Evolutionary conservation across 2,329 filamentous ascomycete genomes (phyloP).

Genomic region (Triangularia verruculosa): DNA sequence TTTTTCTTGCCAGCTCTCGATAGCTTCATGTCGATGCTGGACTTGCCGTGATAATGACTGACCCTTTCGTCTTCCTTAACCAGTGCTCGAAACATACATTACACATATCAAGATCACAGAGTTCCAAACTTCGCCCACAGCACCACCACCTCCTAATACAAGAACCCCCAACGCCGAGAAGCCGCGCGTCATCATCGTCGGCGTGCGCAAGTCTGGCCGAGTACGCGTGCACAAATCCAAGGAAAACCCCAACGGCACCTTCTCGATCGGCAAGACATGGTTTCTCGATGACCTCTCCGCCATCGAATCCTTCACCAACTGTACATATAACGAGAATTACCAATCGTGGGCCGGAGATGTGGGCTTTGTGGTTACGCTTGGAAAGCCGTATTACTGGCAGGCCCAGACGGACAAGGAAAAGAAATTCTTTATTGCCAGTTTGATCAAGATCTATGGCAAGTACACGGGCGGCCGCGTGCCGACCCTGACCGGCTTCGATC

Average conservation of each 20-base stretch:
- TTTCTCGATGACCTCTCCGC: constrained; percentile 83
- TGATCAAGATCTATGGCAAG: constrained; percentile 95
- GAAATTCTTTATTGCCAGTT: constrained; percentile 94
- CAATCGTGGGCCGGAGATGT: constrained; percentile 76
- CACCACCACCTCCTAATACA: constrained; percentile 79
- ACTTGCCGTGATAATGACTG: constrained; percentile 1
- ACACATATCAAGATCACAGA: constrained; percentile 92
- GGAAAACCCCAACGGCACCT: constrained; percentile 89
- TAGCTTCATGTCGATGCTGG: neutral
- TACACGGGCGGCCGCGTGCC: constrained; percentile 87
- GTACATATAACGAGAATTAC: constrained; percentile 54
- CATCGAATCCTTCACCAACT: constrained; percentile 76
- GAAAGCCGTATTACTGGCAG: constrained; percentile 97
- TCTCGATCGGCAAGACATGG: constrained; percentile 98
- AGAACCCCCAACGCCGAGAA: constrained; percentile 73
- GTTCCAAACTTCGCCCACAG: constrained; percentile 77
- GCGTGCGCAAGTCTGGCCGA: constrained; percentile 85
- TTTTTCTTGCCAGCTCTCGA: constrained; percentile 4
- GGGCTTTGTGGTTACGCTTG: constrained; percentile 84
- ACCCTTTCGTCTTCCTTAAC: constrained; percentile 1
- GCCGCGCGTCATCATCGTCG: constrained; percentile 84
- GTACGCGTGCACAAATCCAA: constrained; percentile 96
- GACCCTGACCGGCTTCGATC: constrained; percentile 77
- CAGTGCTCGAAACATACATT: constrained; percentile 91
- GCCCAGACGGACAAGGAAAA: constrained; percentile 93